Evolutionary conservation across 1,284 basidiomycete genomes (phyloP).

Genomic region (Tremellales sp.): DNA sequence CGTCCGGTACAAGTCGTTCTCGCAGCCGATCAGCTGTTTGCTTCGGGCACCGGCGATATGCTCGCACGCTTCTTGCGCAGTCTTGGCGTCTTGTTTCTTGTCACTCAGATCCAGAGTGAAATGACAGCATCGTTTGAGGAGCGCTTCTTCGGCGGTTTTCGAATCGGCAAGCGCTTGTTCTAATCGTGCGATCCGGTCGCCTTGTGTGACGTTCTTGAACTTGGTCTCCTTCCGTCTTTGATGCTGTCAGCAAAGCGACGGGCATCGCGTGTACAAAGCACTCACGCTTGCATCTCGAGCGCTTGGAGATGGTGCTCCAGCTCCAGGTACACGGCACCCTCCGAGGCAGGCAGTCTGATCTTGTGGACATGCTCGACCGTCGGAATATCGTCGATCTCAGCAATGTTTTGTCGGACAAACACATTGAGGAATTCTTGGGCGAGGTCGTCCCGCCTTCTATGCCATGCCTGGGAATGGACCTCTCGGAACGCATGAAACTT

Average conservation of each 20-base stretch:
- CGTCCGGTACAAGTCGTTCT: constrained; percentile 63
- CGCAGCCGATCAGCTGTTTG: constrained; percentile 73
- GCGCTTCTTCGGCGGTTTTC: constrained; percentile 83
- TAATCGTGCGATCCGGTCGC: constrained; percentile 83
- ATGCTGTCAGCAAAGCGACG: constrained; percentile 2
- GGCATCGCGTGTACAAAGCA: constrained; percentile 1
- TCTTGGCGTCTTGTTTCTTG: constrained; percentile 52
- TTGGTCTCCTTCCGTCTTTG: constrained; percentile 73
- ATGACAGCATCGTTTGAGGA: constrained; percentile 88
- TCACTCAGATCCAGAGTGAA: constrained; percentile 70
- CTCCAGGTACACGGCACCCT: constrained; percentile 91
- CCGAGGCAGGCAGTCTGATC: constrained; percentile 80
- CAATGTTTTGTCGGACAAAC: constrained; percentile 90
- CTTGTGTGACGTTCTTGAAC: constrained; percentile 49
- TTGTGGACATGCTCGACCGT: constrained; percentile 65
- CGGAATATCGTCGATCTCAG: constrained; percentile 93
- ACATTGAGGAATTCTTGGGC: constrained; percentile 79
- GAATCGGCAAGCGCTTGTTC: constrained; percentile 83
- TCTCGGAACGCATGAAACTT: constrained; percentile 96
- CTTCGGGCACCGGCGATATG: constrained; percentile 79
- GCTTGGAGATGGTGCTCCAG: constrained; percentile 85
- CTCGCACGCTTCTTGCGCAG: constrained; percentile 83
- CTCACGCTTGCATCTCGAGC: constrained; percentile 45
- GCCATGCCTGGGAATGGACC: constrained; percentile 87
- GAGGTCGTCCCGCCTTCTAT: constrained; percentile 74